Base-by-base conservation (phyloP, 495 filamentous ascomycete species). In the Penicillium cosmopolitanum region DNA sequence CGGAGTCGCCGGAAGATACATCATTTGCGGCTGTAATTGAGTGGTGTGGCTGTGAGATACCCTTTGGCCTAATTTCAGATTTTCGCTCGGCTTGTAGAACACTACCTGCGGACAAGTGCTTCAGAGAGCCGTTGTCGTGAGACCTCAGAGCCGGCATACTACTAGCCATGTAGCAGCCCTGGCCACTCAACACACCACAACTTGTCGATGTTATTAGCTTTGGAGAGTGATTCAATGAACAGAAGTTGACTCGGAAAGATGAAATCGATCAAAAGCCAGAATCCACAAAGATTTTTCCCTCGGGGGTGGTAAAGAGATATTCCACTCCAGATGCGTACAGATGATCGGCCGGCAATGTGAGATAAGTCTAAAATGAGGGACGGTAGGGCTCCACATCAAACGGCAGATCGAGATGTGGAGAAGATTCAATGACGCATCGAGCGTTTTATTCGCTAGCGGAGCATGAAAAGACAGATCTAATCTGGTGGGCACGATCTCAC, bases 81-180 rank as follows among this genome's bases (percentile, higher is more conserved):
- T 3, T 13, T 50, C 50, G 16, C 53, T 36, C n/a, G 18, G 23
- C 38, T 8, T 19, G 36, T 28, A 23, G 15, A 48, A 50, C 38
- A 16, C 51, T 47, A 43, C n/a, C n/a, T 3, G 7, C 38, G n/a
- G 55, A 31, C 25, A 18, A 28, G 16, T 55, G 62, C 46, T 54
- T 35, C 23, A 48, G 19, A 54, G 34, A 34, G 51, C 58, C 55
- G 33, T 43, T 54, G 35, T 46, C 38, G 47, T 13, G 65, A 56
- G 57, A 60, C 31, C 60, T 66, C 50, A 64, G 48, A 18, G 61
- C 51, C 19, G 66, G 68, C 68, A 70, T 70, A 16, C 38, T 60
- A 51, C 53, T 15, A 53, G 18, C 25, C 51, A 16, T 56, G 38
- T 51, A 54, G 48, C 11, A 43, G 28, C 12, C 7, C 16, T 21